Base-by-base conservation (phyloP, 164 flowering plant genomes). In the Tetracentron sinense region DNA sequence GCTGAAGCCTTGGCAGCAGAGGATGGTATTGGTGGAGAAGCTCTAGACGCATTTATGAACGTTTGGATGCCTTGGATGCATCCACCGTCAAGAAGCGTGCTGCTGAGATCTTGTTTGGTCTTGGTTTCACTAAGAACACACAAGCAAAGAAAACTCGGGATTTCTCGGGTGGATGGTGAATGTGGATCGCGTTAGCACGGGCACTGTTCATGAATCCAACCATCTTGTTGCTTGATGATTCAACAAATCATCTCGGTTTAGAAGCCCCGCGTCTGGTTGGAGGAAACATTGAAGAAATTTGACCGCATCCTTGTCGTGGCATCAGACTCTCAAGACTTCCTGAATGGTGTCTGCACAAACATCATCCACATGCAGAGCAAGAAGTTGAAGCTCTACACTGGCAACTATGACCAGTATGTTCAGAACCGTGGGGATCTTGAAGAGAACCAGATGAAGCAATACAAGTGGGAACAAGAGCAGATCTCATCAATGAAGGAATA, bases 161-260 rank as follows among this genome's bases (percentile, higher is more conserved):
- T 75, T 93, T 93, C 69, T 90, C 97, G 69, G 98, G 98, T 74
- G 98, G 97, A n/a, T 93, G 98, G 98, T 83, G 98, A 66, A 94
- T 94, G 98, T 82, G 98, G 65, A 94, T 91, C 74, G 97, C 97
- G 29, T 64, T 94, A 49, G 97, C 98, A 33, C 74, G 96, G 4
- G 96, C 98, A 7, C 60, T 93, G 33, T 93, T 93, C 64, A 90
- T 93, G 82, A 90, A 89, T 52, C 97, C 98, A 21, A 93, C 98
- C 16, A 80, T 93, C 48, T 75, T 90, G 33, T 62, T 90, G 62
- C 90, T 90, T 57, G 96, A 90, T 78, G 96, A 90, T 63, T 96
- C 98, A 4, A 93, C 98, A 30, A 93, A 93, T 75, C 98, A 93
- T 77, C 86, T 93, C 29, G 98, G 98, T 76, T 67, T 94, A 30